A percentile compares a stretch with the other conserved stretches of the same genome.
Conservation (phyloP, 176 grass and related monocot species). For the Aegilops longissima region DNA sequence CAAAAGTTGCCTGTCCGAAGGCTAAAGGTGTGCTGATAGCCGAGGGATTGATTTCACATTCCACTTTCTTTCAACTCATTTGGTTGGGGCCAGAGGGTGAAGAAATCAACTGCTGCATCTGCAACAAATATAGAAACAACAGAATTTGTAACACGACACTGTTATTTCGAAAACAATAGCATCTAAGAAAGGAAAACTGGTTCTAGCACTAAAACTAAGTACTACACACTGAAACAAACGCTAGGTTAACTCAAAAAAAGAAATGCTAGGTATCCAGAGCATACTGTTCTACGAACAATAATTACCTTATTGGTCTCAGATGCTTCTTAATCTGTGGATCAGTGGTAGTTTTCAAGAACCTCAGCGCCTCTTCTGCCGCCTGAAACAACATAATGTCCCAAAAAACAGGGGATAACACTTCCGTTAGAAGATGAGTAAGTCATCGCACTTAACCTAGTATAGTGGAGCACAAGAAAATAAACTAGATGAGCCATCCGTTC, state of each 20-base stretch:
- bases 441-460: not conserved
- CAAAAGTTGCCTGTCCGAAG: not conserved
- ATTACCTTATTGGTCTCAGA: slow-evolving; percentile 56
- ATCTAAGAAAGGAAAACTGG: not conserved
- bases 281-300: not conserved
- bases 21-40: not conserved
- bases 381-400: slow-evolving; percentile 20
- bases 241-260: not conserved
- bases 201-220: not conserved
- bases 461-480: not conserved
- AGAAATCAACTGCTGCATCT: slow-evolving; percentile 40
- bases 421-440: not conserved
- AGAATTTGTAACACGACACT: not conserved
- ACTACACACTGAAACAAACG: not conserved
- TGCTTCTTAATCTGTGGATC: slow-evolving; percentile 51
- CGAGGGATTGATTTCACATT: slow-evolving; percentile 10
- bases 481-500: not conserved
- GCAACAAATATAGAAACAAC: slow-evolving; percentile 20
- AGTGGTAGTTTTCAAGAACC: slow-evolving; percentile 46
- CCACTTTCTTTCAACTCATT: slow-evolving; percentile 25
- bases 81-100: not conserved
- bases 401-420: not conserved
- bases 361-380: slow-evolving; percentile 64
- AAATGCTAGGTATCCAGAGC: not conserved
- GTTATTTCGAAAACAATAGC: not conserved